Evolutionary conservation across 2,329 filamentous ascomycete species (phyloP).

Genomic region (Colletotrichum costaricense): DNA sequence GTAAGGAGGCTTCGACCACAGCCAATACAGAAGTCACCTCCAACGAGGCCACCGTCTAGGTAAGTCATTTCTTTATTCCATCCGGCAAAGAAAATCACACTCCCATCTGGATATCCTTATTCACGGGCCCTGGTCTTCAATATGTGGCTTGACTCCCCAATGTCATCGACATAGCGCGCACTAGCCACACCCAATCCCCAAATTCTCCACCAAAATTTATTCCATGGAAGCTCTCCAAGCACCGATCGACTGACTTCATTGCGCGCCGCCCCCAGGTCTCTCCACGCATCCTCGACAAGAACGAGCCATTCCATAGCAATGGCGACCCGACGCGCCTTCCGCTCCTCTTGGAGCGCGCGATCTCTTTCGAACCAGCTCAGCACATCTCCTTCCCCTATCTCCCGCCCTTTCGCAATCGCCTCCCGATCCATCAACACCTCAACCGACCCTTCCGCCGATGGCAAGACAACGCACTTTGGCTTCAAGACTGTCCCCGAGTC

Average conservation of each 20-base stretch:
- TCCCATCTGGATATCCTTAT: background rate
- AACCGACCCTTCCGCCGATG: constrained; percentile 40
- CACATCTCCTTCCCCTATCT: background rate
- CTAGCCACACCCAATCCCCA: constrained; percentile 29
- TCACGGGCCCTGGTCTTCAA: background rate
- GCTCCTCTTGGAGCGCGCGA: constrained; percentile 24
- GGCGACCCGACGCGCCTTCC: constrained; percentile 25
- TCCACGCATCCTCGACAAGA: background rate
- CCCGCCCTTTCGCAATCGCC: constrained; percentile 44
- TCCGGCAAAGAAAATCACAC: background rate
- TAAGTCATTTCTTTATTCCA: background rate
- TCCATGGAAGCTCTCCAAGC: constrained; percentile 23
- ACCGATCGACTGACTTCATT: constrained; percentile 24
- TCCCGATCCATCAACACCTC: constrained; percentile 40
- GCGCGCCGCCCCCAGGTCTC: constrained; percentile 22
- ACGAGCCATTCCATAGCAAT: constrained; percentile 13
- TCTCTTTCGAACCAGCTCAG: constrained; percentile 11
- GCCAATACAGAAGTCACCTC: background rate
- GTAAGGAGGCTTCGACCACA: constrained; percentile 8
- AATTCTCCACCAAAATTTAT: constrained; percentile 32
- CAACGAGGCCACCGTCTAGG: constrained; percentile 14
- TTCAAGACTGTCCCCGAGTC: constrained; percentile 86
- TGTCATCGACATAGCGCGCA: constrained; percentile 3
- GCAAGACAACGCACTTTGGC: constrained; percentile 86
- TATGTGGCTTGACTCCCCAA: constrained; percentile 31